Base-by-base conservation (phyloP, 1,139 yeast species). In the Candida buenavistaensis region DNA sequence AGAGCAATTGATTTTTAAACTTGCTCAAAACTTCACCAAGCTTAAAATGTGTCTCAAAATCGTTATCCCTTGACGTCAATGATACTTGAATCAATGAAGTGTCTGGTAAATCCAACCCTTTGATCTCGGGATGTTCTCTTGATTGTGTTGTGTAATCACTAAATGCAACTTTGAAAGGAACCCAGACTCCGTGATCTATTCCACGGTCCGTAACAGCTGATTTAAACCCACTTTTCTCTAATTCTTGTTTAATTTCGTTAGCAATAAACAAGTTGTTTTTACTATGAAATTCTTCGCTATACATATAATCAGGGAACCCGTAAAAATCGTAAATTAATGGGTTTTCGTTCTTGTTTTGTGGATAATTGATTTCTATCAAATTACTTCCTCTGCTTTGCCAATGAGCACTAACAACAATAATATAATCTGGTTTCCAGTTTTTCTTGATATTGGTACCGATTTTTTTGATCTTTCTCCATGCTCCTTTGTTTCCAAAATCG, bases 161-260 rank as follows among this genome's bases (percentile, higher is more conserved):
- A 47, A 84, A 82, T 3, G 87, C 88, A 16, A 82, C 83, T 49
- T 82, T 80, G 39, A 81, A 69, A 0, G 94, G 90, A 2, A 82
- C 88, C 89, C 92, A 85, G 3, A 72, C 82, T 1, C 95, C 95
- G 56, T 85, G 95, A 52, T 85, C 95, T 14, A 85, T 55, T 4
- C 94, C 94, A 37, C 94, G 64, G 13, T 59, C 53, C 13, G 68
- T 60, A 13, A 77, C 45, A 21, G 59, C 57, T 1, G 79, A 59
- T 2, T 62, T 47, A 31, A 83, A 64, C 0, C 81, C 82, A 9
- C 55, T 45, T 3, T 52, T 44, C 11, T 48, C 46, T 24, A 85
- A 59, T 8, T 68, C 57, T 1, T 59, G 48, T 24, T 66, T 64
- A 13, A 84, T 59, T 37, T 66, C 60, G 13, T 62, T 43, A 0